phyloP scores from a whole-genome alignment of 75 land plant species.

The Larix kaempferi region DNA sequence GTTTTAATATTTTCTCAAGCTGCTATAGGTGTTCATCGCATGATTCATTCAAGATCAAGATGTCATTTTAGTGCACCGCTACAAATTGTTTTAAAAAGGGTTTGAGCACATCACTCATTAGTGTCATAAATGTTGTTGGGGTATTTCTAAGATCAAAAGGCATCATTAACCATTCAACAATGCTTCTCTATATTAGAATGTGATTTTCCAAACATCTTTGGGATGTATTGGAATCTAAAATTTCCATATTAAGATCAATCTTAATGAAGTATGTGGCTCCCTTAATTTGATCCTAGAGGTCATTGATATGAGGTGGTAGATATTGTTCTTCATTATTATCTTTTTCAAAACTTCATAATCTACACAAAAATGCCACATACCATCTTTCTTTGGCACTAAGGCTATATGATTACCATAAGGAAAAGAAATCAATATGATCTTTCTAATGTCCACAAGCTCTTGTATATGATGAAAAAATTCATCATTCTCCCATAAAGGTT shows the following conservation, averaged over 20 bases:
- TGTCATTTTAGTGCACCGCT: no score
- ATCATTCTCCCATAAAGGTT: neutral
- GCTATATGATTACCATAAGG: slow-evolving; percentile 10
- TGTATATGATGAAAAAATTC: neutral
- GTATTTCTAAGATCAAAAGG: no score
- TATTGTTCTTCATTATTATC: neutral
- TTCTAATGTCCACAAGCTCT: slow-evolving; percentile 6
- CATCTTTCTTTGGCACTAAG: neutral
- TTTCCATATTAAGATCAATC: neutral
- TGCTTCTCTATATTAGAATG: neutral
- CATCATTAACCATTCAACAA: no score
- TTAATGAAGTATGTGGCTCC: neutral
- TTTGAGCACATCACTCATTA: no score
- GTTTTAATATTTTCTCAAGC: no score
- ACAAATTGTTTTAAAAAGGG: no score
- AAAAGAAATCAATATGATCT: slow-evolving; percentile 3
- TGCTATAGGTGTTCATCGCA: no score
- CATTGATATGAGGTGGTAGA: neutral
- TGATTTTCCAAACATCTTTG: neutral
- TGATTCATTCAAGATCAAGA: no score
- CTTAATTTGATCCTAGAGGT: neutral
- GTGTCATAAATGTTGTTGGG: no score
- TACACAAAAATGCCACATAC: neutral
- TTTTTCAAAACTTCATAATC: neutral
- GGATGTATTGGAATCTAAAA: neutral